phyloP scores from a whole-genome alignment of 495 filamentous ascomycete species.

The Penicillium pancosmium region DNA sequence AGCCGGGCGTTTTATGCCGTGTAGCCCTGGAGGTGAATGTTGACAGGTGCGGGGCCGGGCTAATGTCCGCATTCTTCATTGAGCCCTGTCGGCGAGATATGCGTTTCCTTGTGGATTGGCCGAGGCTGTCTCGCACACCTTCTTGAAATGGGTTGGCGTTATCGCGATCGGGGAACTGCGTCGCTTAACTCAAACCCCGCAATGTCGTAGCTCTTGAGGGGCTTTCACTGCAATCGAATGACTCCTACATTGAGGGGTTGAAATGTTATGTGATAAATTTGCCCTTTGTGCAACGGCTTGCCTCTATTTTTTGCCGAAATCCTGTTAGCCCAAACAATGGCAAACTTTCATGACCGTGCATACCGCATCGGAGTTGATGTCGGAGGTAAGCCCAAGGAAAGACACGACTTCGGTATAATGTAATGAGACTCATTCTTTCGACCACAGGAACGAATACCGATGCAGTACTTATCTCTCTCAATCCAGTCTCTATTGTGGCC shows the following conservation, averaged over 20 bases:
- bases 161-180: constrained; percentile 9
- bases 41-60: background rate
- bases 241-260: background rate
- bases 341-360: constrained; percentile 3
- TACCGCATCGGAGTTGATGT: constrained; percentile 32
- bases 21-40: background rate
- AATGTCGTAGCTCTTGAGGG: background rate
- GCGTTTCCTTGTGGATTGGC: constrained; percentile 7
- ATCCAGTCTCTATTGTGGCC: constrained; percentile 51
- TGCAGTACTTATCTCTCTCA: constrained; percentile 55
- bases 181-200: constrained; percentile 3
- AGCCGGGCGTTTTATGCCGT: constrained; percentile 4
- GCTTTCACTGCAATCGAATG: background rate
- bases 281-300: background rate
- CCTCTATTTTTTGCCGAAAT: background rate
- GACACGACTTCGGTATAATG: background rate
- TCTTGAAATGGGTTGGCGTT: constrained; percentile 11
- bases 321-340: constrained; percentile 3
- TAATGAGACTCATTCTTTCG: background rate
- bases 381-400: constrained; percentile 18
- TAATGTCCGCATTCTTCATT: background rate
- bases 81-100: background rate
- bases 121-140: constrained; percentile 7
- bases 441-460: constrained; percentile 62
- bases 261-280: background rate